Base-by-base conservation (phyloP, 768 basidiomycete genomes). In the Phaeotremella skinneri region DNA sequence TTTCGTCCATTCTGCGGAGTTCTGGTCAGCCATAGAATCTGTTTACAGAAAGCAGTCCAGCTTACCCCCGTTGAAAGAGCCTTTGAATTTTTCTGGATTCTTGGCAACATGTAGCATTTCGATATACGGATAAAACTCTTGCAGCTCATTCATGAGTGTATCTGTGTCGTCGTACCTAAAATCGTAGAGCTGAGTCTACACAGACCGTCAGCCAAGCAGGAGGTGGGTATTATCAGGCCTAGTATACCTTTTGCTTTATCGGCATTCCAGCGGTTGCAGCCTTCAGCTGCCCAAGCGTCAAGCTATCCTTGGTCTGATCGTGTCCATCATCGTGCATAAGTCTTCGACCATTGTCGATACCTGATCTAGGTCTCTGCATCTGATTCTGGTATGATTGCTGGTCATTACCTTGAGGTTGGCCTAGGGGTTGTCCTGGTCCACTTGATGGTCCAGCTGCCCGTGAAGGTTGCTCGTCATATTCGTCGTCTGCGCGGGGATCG, bases 101-200 rank as follows among this genome's bases (percentile, higher is more conserved):
- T 90, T 89, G 2, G 84, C 85, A 21, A 91, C 87, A 74, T 92
- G 89, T 0, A 88, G 84, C 84, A 91, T 90, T 80, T 97, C 94
- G 61, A 91, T 86, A 78, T 96, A 99, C 21, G 91, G 90, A 78
- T 94, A 98, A 79, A 98, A 97, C 78, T 99, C 96, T 58, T 97
- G 90, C 37, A 99, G 86, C 76, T 99, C 96, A 69, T 89, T 88
- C 83, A 94, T 87, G 20, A 97, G 85, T 3, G 90, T 92, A 77
- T 96, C 91, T 72, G 94, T 92, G 76, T 98, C 93, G 66, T 94
- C 90, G 75, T 97, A 97, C 61, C 88, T 85, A 78, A 88, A 96
- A 80, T 92, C 90, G 77, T 89, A 96, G 20, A 50, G 47, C 34
- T 76, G 70, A 26, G 62, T 64, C 49, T 68, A 58, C 47, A n/a